Conservation (phyloP, 2,329 filamentous ascomycete species). For the Alternaria sp. region DNA sequence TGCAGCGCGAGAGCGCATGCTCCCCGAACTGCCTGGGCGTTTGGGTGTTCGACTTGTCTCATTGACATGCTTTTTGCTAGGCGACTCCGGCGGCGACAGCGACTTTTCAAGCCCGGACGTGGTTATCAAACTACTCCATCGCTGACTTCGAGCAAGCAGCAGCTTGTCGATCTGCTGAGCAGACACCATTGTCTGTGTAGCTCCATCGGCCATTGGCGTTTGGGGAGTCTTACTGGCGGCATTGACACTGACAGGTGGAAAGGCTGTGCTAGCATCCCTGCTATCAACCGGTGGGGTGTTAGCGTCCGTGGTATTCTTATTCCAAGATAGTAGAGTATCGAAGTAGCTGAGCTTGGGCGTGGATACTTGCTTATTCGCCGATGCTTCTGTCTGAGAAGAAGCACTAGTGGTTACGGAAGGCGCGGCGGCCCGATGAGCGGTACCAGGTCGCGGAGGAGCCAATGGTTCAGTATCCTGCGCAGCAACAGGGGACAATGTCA, state of each 20-base stretch:
- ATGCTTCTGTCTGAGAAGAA: constrained; percentile 20
- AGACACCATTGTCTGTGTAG: constrained; percentile 84
- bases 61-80: constrained; percentile 37
- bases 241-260: constrained; percentile 35
- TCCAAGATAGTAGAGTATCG: constrained; percentile 54
- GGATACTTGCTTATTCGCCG: constrained; percentile 28
- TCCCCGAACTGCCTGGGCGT: constrained; percentile 76
- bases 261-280: constrained; percentile 28
- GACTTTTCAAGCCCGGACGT: constrained; percentile 39
- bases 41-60: constrained; percentile 45
- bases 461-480: constrained; percentile 39
- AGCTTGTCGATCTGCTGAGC: constrained; percentile 80
- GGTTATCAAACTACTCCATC: constrained; percentile 33
- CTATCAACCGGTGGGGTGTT: constrained; percentile 4
- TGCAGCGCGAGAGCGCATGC: constrained; percentile 60
- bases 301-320: constrained; percentile 39
- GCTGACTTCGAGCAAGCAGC: constrained; percentile 61
- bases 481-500: constrained; percentile 37
- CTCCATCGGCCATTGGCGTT: constrained; percentile 66
- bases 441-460: constrained; percentile 36
- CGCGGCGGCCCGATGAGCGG: constrained; percentile 33
- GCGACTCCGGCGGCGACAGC: constrained; percentile 44
- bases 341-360: constrained; percentile 48
- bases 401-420: constrained; percentile 15
- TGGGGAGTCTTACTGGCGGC: constrained; percentile 33